A percentile compares a stretch with the other conserved stretches of the same genome.
phyloP scores from a whole-genome alignment of 495 filamentous ascomycete genomes.

The Tuber umbilicatum region DNA sequence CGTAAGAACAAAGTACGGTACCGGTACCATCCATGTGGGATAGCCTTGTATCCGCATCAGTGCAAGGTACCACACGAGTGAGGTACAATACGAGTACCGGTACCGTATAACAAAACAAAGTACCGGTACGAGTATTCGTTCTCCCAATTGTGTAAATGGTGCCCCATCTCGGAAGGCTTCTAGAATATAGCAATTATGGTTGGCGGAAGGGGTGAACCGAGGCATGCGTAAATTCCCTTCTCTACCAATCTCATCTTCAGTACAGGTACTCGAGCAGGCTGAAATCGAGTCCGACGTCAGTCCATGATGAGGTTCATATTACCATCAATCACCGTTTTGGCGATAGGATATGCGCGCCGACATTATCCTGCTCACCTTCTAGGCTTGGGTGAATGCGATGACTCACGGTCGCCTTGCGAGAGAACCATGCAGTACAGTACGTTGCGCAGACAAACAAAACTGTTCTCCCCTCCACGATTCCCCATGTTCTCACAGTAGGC shows the following conservation, averaged over 20 bases:
- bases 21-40: neutral
- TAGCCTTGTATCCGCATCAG: neutral
- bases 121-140: neutral
- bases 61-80: neutral
- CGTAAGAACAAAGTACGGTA: neutral
- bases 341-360: neutral
- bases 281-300: neutral
- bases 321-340: neutral
- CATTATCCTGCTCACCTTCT: neutral
- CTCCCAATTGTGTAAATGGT: neutral
- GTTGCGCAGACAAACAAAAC: no score
- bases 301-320: neutral
- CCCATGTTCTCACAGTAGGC: neutral
- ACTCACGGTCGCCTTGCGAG: neutral
- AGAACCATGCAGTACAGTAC: neutral
- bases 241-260: neutral
- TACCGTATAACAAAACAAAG: no score
- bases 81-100: neutral
- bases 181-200: neutral
- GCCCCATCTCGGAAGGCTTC: slow-evolving; percentile 1
- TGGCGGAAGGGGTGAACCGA: neutral
- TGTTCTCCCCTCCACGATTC: neutral
- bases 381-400: neutral
- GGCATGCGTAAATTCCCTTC: neutral
- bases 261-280: no score